Conservation (phyloP, 108 stramenopile species). For the Skeletonema marinoi region DNA sequence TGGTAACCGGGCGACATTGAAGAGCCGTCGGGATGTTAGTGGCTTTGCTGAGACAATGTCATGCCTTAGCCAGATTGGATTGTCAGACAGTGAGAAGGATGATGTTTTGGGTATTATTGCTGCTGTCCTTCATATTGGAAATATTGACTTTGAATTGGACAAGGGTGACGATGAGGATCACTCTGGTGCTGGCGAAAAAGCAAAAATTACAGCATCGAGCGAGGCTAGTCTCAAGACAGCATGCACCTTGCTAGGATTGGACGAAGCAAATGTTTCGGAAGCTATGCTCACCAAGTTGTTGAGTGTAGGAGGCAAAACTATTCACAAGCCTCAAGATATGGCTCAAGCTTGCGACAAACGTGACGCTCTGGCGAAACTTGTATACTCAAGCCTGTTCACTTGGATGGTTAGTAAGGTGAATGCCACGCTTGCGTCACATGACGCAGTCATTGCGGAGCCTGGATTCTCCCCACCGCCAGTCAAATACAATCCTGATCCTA, state of each 20-base stretch:
- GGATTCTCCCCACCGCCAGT: slow-evolving; percentile 50
- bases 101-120: slow-evolving; percentile 79
- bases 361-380: slow-evolving; percentile 93
- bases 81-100: slow-evolving; percentile 59
- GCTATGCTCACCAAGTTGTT: slow-evolving; percentile 84
- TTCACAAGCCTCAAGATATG: slow-evolving; percentile 79
- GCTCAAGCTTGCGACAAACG: slow-evolving; percentile 89
- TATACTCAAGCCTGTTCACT: slow-evolving; percentile 88
- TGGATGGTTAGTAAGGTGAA: slow-evolving; percentile 93
- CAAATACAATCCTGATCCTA: slow-evolving; percentile 30
- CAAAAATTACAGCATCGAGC: slow-evolving; percentile 56
- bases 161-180: slow-evolving; percentile 48
- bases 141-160: slow-evolving; percentile 78
- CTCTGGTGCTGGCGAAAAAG: slow-evolving; percentile 44
- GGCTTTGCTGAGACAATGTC: slow-evolving; percentile 69
- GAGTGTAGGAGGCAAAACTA: slow-evolving; percentile 77
- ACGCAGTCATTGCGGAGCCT: slow-evolving; percentile 31
- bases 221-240: slow-evolving; percentile 58
- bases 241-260: slow-evolving; percentile 72
- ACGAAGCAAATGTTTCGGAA: slow-evolving; percentile 63
- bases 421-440: slow-evolving; percentile 55
- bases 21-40: slow-evolving; percentile 56
- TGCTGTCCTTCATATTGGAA: slow-evolving; percentile 91
- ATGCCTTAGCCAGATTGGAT: slow-evolving; percentile 73
- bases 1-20: slow-evolving; percentile 45